Conservation (phyloP, 768 basidiomycete species). For the Pleurotus sapidus region DNA sequence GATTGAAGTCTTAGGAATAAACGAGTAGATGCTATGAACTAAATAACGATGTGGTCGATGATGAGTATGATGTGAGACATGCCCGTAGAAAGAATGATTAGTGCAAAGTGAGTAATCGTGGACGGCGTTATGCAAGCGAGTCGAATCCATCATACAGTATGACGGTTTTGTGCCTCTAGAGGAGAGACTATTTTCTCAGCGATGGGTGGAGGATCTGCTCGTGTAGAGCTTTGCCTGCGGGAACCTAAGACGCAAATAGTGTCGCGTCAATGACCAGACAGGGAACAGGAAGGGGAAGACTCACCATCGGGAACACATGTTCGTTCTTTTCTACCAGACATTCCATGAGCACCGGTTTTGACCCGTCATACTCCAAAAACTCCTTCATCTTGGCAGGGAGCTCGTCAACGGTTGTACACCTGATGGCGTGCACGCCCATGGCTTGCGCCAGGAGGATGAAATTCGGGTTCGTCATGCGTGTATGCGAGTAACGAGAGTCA, state of each 20-base stretch:
- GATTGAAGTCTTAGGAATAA: neutral
- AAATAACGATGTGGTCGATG: neutral
- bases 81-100: too few relatives aligned
- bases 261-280: too few relatives aligned
- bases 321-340: constrained; percentile 81
- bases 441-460: constrained; percentile 86
- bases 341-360: constrained; percentile 87
- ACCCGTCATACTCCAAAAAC: constrained; percentile 91
- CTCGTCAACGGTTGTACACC: constrained; percentile 67
- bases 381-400: constrained; percentile 97
- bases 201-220: constrained; percentile 82
- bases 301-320: constrained; percentile 90
- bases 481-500: constrained; percentile 94
- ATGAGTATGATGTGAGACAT: neutral
- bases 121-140: too few relatives aligned
- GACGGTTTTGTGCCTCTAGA: constrained; percentile 12
- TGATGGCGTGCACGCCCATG: constrained; percentile 91
- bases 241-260: constrained; percentile 46
- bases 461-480: constrained; percentile 92
- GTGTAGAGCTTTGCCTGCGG: constrained; percentile 92
- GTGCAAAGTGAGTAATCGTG: too few relatives aligned
- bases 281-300: constrained; percentile 10
- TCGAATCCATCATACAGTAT: too few relatives aligned
- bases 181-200: constrained; percentile 21
- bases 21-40: neutral